Percentiles rank a stretch among this genome's conserved stretches.
Evolutionary conservation across 2,329 filamentous ascomycete genomes (phyloP).

Genomic region (Escovopsis sp.): DNA sequence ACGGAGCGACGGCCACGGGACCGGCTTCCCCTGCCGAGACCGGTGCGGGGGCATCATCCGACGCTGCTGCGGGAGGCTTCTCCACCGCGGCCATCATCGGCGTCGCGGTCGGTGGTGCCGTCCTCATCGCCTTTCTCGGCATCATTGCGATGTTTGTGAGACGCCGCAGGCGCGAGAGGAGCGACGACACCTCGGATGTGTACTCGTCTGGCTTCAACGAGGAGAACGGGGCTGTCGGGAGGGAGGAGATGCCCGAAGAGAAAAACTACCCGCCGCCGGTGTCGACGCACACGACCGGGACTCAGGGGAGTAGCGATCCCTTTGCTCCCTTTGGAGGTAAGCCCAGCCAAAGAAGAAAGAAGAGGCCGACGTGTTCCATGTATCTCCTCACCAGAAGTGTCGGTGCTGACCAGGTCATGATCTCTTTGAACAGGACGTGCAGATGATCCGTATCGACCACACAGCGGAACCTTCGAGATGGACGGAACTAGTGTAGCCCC

Average conservation of each 20-base stretch:
- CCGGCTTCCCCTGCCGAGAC: conserved; percentile 6
- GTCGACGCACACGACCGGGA: conserved; percentile 14
- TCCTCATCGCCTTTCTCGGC: conserved; percentile 14
- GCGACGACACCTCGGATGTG: conserved; percentile 1
- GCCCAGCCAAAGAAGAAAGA: conserved; percentile 1
- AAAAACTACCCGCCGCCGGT: conserved; percentile 14
- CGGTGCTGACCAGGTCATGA: not conserved
- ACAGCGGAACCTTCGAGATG: conserved; percentile 22
- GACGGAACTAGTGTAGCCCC: conserved; percentile 18
- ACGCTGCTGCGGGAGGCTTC: conserved; percentile 5
- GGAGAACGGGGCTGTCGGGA: conserved; percentile 3
- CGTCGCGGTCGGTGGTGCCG: conserved; percentile 15
- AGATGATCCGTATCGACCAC: conserved; percentile 16
- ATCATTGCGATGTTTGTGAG: conserved; percentile 9
- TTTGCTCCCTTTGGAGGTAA: conserved; percentile 33
- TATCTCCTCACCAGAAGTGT: not conserved
- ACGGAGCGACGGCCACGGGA: conserved; percentile 1
- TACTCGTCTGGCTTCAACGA: conserved; percentile 1
- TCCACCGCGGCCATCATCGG: conserved; percentile 20
- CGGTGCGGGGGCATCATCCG: not conserved
- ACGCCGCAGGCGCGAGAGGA: conserved; percentile 11
- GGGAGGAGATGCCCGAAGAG: conserved; percentile 11
- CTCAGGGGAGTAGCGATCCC: conserved; percentile 17
- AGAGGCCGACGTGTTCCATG: too few relatives aligned
- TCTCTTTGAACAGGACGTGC: conserved; percentile 15